phyloP scores from a whole-genome alignment of 306 rosid species.

The Quercus suber region DNA sequence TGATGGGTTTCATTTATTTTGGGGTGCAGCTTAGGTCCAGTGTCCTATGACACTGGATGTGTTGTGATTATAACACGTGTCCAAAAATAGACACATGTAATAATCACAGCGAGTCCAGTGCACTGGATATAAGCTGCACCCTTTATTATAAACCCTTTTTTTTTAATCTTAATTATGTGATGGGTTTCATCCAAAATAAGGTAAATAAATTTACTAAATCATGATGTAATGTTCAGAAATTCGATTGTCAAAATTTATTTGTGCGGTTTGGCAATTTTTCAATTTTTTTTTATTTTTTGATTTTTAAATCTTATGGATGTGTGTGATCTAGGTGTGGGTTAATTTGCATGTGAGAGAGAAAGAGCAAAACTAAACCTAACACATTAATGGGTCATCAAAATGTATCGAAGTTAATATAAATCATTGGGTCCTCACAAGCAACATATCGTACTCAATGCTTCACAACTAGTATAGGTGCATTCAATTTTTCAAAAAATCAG shows the following conservation, averaged over 20 bases:
- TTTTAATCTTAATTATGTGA: too few species aligned
- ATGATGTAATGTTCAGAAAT: background rate
- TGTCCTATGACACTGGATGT: too few species aligned
- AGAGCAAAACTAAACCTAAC: background rate
- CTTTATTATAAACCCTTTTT: background rate
- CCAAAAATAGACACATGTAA: fast-evolving
- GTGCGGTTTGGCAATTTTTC: too few species aligned
- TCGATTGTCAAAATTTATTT: background rate
- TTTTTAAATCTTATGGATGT: background rate
- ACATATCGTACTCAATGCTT: background rate
- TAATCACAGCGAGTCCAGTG: too few species aligned
- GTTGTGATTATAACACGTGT: too few species aligned
- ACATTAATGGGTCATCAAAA: background rate
- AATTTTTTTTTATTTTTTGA: background rate
- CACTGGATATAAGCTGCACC: too few species aligned
- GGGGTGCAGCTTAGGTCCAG: too few species aligned
- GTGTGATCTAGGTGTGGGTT: background rate
- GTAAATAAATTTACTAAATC: background rate
- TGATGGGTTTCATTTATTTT: slow-evolving; percentile 10
- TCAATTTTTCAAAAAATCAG: slow-evolving; percentile 5
- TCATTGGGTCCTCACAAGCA: background rate
- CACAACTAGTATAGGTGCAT: background rate
- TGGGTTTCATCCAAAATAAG: background rate
- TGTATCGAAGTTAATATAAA: background rate
- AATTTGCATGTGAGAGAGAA: background rate